Evolutionary conservation across 2,329 filamentous ascomycete genomes (phyloP).

Genomic region (Paraconiothyrium brasiliense): DNA sequence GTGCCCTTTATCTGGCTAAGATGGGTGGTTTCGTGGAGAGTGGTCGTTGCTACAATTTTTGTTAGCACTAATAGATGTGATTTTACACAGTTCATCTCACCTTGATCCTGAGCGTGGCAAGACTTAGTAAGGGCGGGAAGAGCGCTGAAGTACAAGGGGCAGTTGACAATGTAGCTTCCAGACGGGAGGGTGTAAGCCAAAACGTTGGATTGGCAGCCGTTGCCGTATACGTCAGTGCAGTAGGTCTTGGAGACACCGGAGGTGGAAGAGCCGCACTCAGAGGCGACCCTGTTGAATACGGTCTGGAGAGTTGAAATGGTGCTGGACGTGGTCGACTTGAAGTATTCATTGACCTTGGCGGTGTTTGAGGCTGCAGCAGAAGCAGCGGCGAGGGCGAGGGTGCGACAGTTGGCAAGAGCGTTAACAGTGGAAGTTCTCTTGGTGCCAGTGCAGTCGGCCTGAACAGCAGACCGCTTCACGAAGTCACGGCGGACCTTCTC

Average conservation of each 20-base stretch:
- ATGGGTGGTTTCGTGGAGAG: slow-evolving; percentile 72
- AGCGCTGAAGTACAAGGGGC: slow-evolving; percentile 64
- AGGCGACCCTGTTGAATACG: slow-evolving; percentile 61
- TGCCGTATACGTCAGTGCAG: slow-evolving; percentile 64
- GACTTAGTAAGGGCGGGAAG: slow-evolving; percentile 57
- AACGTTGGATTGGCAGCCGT: slow-evolving; percentile 57
- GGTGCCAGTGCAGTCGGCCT: slow-evolving; percentile 63
- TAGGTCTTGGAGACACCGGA: slow-evolving; percentile 62
- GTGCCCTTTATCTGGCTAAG: slow-evolving; percentile 64
- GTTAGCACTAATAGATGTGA: too few species aligned
- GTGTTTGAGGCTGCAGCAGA: slow-evolving; percentile 59
- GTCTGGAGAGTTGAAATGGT: slow-evolving; percentile 60
- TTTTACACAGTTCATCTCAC: too few species aligned
- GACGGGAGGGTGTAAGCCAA: slow-evolving; percentile 68
- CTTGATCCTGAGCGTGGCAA: slow-evolving; percentile 70
- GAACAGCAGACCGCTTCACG: slow-evolving; percentile 59
- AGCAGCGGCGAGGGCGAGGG: slow-evolving; percentile 26
- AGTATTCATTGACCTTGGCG: slow-evolving; percentile 66
- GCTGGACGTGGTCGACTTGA: slow-evolving; percentile 62
- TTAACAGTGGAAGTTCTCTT: slow-evolving; percentile 54
- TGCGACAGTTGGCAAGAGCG: slow-evolving; percentile 55
- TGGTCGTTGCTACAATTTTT: slow-evolving; percentile 59
- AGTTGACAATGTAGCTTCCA: slow-evolving; percentile 65
- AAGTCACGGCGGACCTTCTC: slow-evolving; percentile 58
- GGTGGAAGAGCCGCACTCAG: slow-evolving; percentile 62